Conservation (phyloP, 2,329 filamentous ascomycete genomes). For the Epichloe festucae region DNA sequence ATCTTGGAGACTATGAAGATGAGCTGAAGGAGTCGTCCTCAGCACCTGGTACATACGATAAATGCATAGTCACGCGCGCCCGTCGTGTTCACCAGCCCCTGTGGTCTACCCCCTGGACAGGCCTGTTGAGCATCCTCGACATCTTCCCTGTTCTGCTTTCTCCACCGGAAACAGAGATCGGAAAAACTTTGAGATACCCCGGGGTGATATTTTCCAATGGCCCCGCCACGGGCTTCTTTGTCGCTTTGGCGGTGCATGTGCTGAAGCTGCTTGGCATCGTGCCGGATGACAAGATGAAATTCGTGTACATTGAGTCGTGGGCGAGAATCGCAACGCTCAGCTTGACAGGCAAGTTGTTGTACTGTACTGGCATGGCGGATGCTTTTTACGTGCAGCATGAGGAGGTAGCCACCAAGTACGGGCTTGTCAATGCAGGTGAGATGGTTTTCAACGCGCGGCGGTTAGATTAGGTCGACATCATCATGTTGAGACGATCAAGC, state of each 20-base stretch:
- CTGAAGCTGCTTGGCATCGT: slow-evolving; percentile 33
- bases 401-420: slow-evolving; percentile 38
- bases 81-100: slow-evolving; percentile 72
- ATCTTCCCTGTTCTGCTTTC: slow-evolving; percentile 44
- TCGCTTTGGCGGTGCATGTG: slow-evolving; percentile 39
- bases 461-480: slow-evolving; percentile 9
- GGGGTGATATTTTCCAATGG: slow-evolving; percentile 78
- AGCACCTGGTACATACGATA: slow-evolving; percentile 41
- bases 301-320: slow-evolving; percentile 87
- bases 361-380: slow-evolving; percentile 53
- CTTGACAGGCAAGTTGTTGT: slow-evolving; percentile 67
- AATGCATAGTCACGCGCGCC: slow-evolving; percentile 61
- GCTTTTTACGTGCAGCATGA: slow-evolving; percentile 73
- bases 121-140: slow-evolving; percentile 49
- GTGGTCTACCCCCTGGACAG: slow-evolving; percentile 56
- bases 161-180: slow-evolving; percentile 14
- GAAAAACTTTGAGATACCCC: slow-evolving; percentile 35
- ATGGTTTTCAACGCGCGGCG: slow-evolving; percentile 26
- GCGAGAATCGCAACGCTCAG: slow-evolving; percentile 73
- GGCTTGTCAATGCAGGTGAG: slow-evolving; percentile 24
- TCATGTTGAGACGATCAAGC: slow-evolving; percentile 2
- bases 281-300: slow-evolving; percentile 47
- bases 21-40: slow-evolving; percentile 16
- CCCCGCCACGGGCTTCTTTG: slow-evolving; percentile 73
- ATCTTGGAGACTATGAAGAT: slow-evolving; percentile 46